Conservation (phyloP, 129 eudicot species). For the Glebionis coronaria region DNA sequence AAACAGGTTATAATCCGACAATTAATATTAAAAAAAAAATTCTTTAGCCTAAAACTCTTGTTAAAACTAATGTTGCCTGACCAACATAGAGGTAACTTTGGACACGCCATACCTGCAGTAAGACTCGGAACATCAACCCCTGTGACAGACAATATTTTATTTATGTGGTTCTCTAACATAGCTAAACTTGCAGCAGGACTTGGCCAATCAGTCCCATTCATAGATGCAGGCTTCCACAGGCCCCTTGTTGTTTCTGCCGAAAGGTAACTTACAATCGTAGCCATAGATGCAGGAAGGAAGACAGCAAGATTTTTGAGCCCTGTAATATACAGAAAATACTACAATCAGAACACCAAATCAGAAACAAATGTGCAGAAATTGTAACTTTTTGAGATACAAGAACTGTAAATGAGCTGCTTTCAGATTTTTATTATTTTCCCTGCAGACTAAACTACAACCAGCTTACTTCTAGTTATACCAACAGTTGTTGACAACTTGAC, state of each 20-base stretch:
- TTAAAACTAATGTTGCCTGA: not conserved
- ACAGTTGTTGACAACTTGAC: too few species aligned
- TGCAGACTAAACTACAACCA: not conserved
- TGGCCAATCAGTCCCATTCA: constrained; percentile 99
- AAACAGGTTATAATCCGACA: too few species aligned
- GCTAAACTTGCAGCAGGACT: constrained; percentile 95
- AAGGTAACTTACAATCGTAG: constrained; percentile 85
- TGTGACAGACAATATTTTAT: constrained; percentile 81
- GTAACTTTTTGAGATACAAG: too few species aligned
- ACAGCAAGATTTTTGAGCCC: constrained; percentile 97
- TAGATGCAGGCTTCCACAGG: constrained; percentile 93
- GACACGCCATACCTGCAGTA: constrained; percentile 49
- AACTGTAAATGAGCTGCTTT: too few species aligned
- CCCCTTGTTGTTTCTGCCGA: constrained; percentile 97
- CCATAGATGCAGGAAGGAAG: constrained; percentile 94
- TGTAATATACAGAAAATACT: constrained; percentile 23
- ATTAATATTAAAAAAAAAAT: too few species aligned
- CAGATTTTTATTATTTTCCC: too few species aligned
- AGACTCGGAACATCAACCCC: constrained; percentile 93
- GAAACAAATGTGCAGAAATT: not conserved
- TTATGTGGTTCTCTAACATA: constrained; percentile 70
- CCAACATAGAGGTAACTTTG: not conserved
- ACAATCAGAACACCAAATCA: not conserved
- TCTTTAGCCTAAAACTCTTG: not conserved
- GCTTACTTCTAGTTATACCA: too few species aligned